phyloP scores from a whole-genome alignment of 306 rosid genomes.

The Cucumis cinereus region DNA sequence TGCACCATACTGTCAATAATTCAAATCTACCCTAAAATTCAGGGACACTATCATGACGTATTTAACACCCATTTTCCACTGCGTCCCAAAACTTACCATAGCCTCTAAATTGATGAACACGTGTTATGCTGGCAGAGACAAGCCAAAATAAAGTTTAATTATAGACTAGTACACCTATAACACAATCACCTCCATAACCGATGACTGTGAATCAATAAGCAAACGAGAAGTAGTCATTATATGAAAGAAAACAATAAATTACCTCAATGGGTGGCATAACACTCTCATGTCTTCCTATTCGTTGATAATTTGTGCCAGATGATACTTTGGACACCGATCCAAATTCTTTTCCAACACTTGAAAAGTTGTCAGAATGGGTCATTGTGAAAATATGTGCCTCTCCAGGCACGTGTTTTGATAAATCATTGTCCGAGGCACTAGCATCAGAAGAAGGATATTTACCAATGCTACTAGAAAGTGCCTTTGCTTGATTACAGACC shows the following conservation, averaged over 20 bases:
- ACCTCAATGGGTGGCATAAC: conserved; percentile 47
- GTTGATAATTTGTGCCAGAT: conserved; percentile 19
- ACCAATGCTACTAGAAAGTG: conserved; percentile 16
- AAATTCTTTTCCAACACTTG: conserved; percentile 16
- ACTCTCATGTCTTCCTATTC: conserved; percentile 13
- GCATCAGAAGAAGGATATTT: conserved; percentile 15
- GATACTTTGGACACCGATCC: conserved; percentile 14
- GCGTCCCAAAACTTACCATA: neutral
- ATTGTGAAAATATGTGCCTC: conserved; percentile 9
- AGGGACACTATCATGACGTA: neutral
- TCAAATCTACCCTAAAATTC: too few species aligned
- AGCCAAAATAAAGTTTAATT: neutral
- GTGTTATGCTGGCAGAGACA: neutral
- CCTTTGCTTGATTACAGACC: conserved; percentile 21
- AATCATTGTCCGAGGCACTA: conserved; percentile 11
- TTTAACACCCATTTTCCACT: neutral
- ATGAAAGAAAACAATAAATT: conserved; percentile 3
- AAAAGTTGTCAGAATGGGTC: conserved; percentile 9
- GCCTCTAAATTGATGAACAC: neutral
- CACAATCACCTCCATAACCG: neutral
- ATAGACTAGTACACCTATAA: neutral
- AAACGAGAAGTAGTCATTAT: neutral
- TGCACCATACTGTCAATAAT: neutral
- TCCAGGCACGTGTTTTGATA: conserved; percentile 14
- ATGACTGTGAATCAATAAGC: neutral